A percentile compares a stretch with the other conserved stretches of the same genome.
These are phyloP conservation scores for Skeletonema tropicum DNA, from an alignment of 108 stramenopile genomes.

Conservation along the genomic window DNA sequence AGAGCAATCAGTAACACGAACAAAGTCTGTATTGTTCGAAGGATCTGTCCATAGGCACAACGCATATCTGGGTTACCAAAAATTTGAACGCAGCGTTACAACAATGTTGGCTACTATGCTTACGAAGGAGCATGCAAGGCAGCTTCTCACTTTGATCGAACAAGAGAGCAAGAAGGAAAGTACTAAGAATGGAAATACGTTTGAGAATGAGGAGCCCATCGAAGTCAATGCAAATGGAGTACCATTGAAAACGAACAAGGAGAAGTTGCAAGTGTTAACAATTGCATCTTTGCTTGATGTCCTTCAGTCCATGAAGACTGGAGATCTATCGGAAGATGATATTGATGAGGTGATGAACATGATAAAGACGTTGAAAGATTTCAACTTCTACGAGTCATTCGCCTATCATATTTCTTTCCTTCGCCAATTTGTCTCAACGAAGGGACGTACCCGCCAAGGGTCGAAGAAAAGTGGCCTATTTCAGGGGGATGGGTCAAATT, in stretches of 20 bases:
- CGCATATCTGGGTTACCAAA: conserved; percentile 55
- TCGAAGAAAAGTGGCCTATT: background rate
- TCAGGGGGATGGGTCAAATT: background rate
- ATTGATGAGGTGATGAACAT: conserved; percentile 26
- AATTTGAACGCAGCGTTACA: conserved; percentile 64
- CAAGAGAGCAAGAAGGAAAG: conserved; percentile 12
- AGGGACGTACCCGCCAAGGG: background rate
- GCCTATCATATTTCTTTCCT: conserved; percentile 76
- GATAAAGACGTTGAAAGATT: conserved; percentile 58
- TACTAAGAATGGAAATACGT: background rate
- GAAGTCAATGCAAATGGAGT: background rate
- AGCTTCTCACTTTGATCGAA: conserved; percentile 26
- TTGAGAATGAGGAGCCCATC: conserved; percentile 58
- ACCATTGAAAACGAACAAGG: conserved; percentile 21
- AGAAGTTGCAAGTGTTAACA: conserved; percentile 34
- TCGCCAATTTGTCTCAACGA: conserved; percentile 55
- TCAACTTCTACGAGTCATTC: conserved; percentile 57
- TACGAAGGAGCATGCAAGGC: conserved; percentile 41
- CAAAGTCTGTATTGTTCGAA: conserved; percentile 10
- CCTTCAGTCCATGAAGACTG: conserved; percentile 7
- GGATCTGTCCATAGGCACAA: conserved; percentile 55
- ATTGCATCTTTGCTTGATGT: conserved; percentile 26
- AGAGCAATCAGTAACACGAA: background rate
- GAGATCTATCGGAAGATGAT: background rate
- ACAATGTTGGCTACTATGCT: conserved; percentile 66